Evolutionary conservation across 192 early-diverging fungal genomes (phyloP), one percentile per base, ranked within the genome.

Genomic region (Diversispora epigaea): DNA sequence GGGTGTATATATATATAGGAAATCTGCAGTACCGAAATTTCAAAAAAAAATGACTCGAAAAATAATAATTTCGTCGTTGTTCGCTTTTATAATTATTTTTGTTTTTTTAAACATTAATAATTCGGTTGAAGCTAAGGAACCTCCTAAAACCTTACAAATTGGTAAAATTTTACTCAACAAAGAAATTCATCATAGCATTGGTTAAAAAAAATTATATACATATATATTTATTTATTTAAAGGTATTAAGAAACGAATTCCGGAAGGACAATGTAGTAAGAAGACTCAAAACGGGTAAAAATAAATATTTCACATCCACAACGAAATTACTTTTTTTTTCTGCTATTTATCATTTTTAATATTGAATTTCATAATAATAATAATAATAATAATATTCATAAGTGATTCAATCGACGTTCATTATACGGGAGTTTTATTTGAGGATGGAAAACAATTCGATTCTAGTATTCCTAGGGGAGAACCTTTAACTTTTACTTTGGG

Each of bases 401-500:
- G 89, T 78, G 90, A 91, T 76, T 80, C 68, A 25, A 57, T 93
- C 22, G 85, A 89, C 1, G 92, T 93, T 90, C 90, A 93, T 71
- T 93, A 93, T 80, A 91, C 89, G 40, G 92, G 92, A 57, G 86
- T 82, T 22, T 73, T 92, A 22, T 87, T 86, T 70, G 84, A 86
- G 3, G 79, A 79, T 44, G 91, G 90, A 7, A 67, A 80, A 14
- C 86, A 92, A 79, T 95, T 95, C 79, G 93, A 95, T 77, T 86
- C 85, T 22, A 91, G 89, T 60, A 43, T 83, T 58, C 89, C 89
- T 72, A 85, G 93, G 43, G 77, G 82, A 56, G 78, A 85, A 49
- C 85, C 91, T 15, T 89, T 95, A 68, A 86, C 90, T 46, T 93
- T 95, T 76, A 84, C 83, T 6, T 80, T 95, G 17, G 93, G 93